A percentile compares a stretch with the other conserved stretches of the same genome.
These are phyloP conservation scores for Corchorus capsularis DNA, from an alignment of 345 rosid genomes.

Conservation along the genomic window DNA sequence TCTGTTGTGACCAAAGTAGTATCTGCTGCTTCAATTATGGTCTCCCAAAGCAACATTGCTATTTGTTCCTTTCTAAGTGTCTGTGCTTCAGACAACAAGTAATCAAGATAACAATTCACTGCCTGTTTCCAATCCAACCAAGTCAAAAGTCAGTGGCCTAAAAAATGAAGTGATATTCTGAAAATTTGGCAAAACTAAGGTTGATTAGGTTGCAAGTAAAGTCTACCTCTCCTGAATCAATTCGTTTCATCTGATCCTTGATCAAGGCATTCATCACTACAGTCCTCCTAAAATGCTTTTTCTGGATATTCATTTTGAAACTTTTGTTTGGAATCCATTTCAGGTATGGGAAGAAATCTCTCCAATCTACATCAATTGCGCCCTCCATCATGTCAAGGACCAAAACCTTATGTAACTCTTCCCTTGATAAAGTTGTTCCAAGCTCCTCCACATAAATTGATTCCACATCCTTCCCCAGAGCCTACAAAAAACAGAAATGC, in stretches of 20 bases:
- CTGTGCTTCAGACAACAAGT: conserved; percentile 60
- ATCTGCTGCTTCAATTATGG: conserved; percentile 72
- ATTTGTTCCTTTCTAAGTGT: conserved; percentile 64
- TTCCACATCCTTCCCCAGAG: conserved; percentile 62
- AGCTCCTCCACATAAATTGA: conserved; percentile 73
- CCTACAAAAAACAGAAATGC: conserved; percentile 37
- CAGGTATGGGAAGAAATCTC: conserved; percentile 91
- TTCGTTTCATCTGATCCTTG: conserved; percentile 45
- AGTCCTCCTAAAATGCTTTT: conserved; percentile 49
- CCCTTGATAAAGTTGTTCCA: conserved; percentile 53
- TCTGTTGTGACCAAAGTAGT: conserved; percentile 81
- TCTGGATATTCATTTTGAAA: conserved; percentile 52
- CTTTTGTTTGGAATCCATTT: conserved; percentile 75
- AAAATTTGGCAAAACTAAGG: not conserved
- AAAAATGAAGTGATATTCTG: too few species aligned
- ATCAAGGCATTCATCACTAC: conserved; percentile 71
- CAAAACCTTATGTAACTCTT: conserved; percentile 52
- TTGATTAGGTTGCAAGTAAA: not conserved
- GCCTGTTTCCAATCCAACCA: conserved; percentile 41
- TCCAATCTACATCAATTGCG: conserved; percentile 87
- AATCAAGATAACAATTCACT: conserved; percentile 55
- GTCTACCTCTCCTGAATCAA: conserved; percentile 55
- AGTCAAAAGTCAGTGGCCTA: too few species aligned
- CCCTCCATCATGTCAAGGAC: conserved; percentile 81
- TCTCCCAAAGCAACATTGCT: conserved; percentile 70